Evolutionary conservation across 306 rosid genomes (phyloP).

Genomic region (Dalbergia oliveri): DNA sequence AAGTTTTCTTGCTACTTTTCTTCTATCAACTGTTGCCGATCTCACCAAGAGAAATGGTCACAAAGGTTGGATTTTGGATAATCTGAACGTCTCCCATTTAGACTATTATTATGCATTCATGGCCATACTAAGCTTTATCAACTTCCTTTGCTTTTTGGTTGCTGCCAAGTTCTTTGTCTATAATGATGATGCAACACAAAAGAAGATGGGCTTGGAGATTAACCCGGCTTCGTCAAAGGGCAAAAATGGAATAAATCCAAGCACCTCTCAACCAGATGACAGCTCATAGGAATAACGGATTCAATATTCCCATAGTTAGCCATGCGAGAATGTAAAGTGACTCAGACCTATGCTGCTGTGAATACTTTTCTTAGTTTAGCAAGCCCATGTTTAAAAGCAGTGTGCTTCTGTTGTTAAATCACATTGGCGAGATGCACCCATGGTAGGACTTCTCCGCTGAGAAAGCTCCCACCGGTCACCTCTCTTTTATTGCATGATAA

Average conservation of each 20-base stretch:
- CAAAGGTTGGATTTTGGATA: slow-evolving; percentile 78
- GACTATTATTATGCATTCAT: slow-evolving; percentile 74
- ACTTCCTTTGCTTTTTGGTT: slow-evolving; percentile 69
- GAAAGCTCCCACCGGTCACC: not conserved
- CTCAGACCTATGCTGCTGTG: not conserved
- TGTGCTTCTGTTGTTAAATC: not conserved
- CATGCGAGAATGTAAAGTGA: too few species aligned
- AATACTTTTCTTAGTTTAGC: not conserved
- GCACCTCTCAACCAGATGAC: slow-evolving; percentile 16
- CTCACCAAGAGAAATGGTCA: slow-evolving; percentile 58
- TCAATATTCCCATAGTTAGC: too few species aligned
- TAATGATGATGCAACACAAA: slow-evolving; percentile 53
- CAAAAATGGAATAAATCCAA: slow-evolving; percentile 33
- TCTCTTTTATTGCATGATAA: not conserved
- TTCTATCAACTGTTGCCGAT: slow-evolving; percentile 66
- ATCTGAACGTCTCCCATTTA: slow-evolving; percentile 69
- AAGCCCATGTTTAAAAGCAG: slow-evolving; percentile 4
- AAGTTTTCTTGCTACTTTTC: slow-evolving; percentile 65
- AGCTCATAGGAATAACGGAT: not conserved
- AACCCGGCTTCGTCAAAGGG: slow-evolving; percentile 29
- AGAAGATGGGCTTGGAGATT: slow-evolving; percentile 42
- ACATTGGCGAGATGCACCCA: not conserved
- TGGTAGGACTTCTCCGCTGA: not conserved
- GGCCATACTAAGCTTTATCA: slow-evolving; percentile 63
- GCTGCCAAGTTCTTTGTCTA: slow-evolving; percentile 72